Percentiles rank a stretch among this genome's conserved stretches.
phyloP scores from a whole-genome alignment of 2,329 filamentous ascomycete genomes.

The Phaeoacremonium minimum region DNA sequence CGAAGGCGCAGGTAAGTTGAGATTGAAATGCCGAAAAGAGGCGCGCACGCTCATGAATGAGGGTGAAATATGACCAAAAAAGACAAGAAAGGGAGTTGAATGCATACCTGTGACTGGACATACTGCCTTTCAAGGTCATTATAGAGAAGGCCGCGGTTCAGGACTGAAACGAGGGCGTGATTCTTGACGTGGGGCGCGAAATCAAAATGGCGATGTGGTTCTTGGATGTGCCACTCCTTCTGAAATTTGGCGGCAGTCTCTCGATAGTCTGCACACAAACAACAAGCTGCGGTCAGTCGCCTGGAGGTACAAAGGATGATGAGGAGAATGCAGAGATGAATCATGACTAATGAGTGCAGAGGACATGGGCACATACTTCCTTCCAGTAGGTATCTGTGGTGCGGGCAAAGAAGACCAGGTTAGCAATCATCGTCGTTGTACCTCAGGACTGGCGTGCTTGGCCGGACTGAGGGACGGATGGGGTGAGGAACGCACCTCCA shows the following conservation, averaged over 20 bases:
- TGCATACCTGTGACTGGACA: constrained; percentile 43
- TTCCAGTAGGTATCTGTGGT: constrained; percentile 54
- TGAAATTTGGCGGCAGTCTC: constrained; percentile 65
- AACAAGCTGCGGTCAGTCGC: constrained; percentile 26
- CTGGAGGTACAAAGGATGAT: no score
- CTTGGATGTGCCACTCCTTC: constrained; percentile 62
- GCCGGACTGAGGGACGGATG: constrained; percentile 8
- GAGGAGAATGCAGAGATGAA: not conserved
- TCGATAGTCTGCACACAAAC: constrained; percentile 58
- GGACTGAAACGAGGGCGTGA: constrained; percentile 57
- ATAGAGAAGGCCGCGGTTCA: constrained; percentile 62
- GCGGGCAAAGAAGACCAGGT: constrained; percentile 3
- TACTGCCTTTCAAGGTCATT: constrained; percentile 54
- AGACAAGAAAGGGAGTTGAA: constrained; percentile 7
- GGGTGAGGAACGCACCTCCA: constrained; percentile 56
- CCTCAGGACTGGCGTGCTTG: not conserved
- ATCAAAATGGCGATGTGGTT: constrained; percentile 58
- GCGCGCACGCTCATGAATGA: no score
- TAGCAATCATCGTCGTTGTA: constrained; percentile 5
- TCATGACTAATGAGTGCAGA: constrained; percentile 5
- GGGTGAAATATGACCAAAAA: constrained; percentile 2
- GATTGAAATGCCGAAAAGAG: no score
- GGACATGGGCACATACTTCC: constrained; percentile 45
- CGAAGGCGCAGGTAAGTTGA: no score
- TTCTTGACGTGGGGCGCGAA: constrained; percentile 63